Conservation (phyloP, 345 rosid genomes). For the Lenwebbia sp. region DNA sequence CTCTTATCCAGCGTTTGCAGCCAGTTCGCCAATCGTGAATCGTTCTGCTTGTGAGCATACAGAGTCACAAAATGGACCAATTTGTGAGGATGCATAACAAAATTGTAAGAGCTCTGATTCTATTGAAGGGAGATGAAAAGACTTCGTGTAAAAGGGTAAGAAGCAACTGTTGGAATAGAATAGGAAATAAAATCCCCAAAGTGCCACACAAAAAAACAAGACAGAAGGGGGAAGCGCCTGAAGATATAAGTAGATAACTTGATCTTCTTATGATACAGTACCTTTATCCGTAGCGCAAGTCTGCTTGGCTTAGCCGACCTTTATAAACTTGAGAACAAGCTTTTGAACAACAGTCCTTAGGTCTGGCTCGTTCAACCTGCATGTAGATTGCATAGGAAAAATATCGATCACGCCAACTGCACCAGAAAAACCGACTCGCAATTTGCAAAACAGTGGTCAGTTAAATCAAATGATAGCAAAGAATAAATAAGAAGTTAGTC, state of each 20-base stretch:
- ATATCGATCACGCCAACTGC: conserved; percentile 87
- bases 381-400: conserved; percentile 82
- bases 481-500: background rate
- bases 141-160: background rate
- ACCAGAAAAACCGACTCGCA: conserved; percentile 3
- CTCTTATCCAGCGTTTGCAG: background rate
- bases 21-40: background rate
- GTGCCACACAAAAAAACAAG: too few species aligned
- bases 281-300: conserved; percentile 42
- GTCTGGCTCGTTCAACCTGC: conserved; percentile 55
- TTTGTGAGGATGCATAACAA: background rate
- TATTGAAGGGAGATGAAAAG: background rate
- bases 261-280: background rate
- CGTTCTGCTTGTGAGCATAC: background rate
- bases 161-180: background rate
- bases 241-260: background rate
- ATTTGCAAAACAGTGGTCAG: background rate
- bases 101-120: background rate
- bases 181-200: background rate
- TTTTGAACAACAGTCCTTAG: conserved; percentile 45
- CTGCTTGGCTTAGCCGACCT: conserved; percentile 28
- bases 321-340: conserved; percentile 50
- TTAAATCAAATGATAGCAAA: background rate
- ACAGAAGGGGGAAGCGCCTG: too few species aligned
- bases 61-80: background rate